phyloP scores from a whole-genome alignment of 441 rosid genomes.

The Kokia cookei region DNA sequence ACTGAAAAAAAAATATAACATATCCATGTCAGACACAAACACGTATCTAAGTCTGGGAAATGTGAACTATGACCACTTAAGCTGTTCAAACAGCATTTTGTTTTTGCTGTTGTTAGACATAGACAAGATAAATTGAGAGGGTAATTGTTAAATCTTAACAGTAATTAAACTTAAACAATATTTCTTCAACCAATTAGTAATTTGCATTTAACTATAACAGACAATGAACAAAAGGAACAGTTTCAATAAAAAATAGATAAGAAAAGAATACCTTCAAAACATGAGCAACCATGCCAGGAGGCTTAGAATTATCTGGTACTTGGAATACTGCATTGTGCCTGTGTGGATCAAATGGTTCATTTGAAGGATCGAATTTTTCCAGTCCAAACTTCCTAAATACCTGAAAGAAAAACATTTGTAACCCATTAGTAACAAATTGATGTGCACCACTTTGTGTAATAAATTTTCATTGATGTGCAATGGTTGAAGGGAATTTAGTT shows the following conservation, averaged over 20 bases:
- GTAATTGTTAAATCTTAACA: background rate
- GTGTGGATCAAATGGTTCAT: conserved; percentile 91
- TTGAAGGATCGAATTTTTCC: conserved; percentile 68
- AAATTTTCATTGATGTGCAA: background rate
- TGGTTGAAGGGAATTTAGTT: background rate
- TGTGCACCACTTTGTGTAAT: background rate
- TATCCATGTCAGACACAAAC: no score
- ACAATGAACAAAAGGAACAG: background rate
- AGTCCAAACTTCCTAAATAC: conserved; percentile 71
- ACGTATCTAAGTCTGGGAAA: background rate
- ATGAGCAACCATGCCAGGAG: conserved; percentile 78
- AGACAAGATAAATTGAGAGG: background rate
- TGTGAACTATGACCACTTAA: background rate
- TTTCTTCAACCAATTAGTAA: background rate
- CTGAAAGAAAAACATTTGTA: conserved; percentile 29
- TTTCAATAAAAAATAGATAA: background rate
- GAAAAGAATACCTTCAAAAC: conserved; percentile 66
- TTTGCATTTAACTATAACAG: background rate
- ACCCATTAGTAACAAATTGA: background rate
- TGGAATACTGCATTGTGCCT: conserved; percentile 81
- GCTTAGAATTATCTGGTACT: conserved; percentile 79
- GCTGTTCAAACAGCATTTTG: background rate
- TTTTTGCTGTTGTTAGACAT: background rate
- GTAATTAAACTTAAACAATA: background rate
- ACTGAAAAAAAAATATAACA: no score